Evolutionary conservation across 2,329 filamentous ascomycete genomes (phyloP).

Genomic region (Fusarium circinatum): DNA sequence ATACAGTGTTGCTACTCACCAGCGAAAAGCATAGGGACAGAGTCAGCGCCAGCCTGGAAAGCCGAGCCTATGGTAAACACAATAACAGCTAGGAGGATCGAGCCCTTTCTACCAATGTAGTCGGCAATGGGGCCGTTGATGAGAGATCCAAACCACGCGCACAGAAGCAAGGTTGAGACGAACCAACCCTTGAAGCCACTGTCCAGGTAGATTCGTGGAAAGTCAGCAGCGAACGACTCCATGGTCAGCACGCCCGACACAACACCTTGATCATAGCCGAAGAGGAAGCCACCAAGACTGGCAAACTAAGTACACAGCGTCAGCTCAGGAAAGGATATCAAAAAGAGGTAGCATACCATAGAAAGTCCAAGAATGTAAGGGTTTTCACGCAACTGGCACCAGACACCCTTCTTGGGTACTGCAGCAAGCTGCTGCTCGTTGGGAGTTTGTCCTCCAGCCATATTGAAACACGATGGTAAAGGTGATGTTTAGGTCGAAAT

Average conservation of each 20-base stretch:
- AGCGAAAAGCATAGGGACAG: constrained; percentile 54
- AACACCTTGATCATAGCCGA: constrained; percentile 54
- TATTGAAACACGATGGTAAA: not conserved
- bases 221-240: constrained; percentile 47
- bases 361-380: not conserved
- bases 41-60: constrained; percentile 55
- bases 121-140: constrained; percentile 52
- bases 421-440: not conserved
- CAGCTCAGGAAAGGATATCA: not conserved
- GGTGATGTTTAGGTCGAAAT: too few relatives aligned
- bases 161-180: constrained; percentile 60
- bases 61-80: constrained; percentile 54
- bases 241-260: constrained; percentile 52
- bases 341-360: too few relatives aligned
- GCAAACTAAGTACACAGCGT: constrained; percentile 29
- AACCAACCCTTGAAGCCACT: constrained; percentile 54
- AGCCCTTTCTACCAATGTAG: constrained; percentile 45
- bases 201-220: constrained; percentile 49
- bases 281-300: constrained; percentile 54
- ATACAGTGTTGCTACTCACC: constrained; percentile 29
- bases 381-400: not conserved
- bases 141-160: constrained; percentile 60
- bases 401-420: not conserved
- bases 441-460: not conserved
- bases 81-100: constrained; percentile 48